Evolutionary conservation across 2,329 filamentous ascomycete genomes (phyloP), one percentile per base, ranked within the genome.

Genomic region (Penicillium sp.): DNA sequence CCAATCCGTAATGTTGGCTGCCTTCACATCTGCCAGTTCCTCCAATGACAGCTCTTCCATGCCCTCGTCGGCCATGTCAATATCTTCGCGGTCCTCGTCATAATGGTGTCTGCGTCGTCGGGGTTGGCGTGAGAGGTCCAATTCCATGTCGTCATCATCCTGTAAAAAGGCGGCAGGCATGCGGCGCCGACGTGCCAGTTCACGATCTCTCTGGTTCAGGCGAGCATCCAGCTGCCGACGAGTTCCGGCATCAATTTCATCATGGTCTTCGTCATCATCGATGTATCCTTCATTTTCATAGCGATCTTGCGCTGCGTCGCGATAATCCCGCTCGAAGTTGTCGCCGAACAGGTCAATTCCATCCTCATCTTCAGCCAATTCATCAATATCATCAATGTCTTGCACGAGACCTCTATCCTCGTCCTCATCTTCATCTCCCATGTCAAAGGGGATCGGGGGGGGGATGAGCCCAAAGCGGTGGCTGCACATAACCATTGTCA

Each of bases 21-120:
- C 92, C 75, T 99, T 99, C 63, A 97, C 89, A 73, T 99, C 94
- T 61, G 90, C 87, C 42, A 99, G 82, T 13, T 91, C 91, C 76
- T 97, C 93, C 0, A 97, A 84, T 1, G 93, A 93, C 21, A 99
- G 84, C 75, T 97, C 93, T 63, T 96, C 90, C 90, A 97, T 93
- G 63, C 96, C 92, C 70, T 97, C 91, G 48, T 89, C 90, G 58
- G 88, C 90, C 86, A 96, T 92, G 61, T 93, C 89, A 68, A 87
- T 82, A 65, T 96, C 93, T 64, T 97, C 93, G 13, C 89, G 87
- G 41, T 96, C 92, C 76, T 99, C 96, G 64, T 99, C 94, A 70
- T 97, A 99, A 66, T 89, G 86, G 75, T 94, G 90, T 66, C 94
- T 87, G 52, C 91, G 87, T 64, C 93, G 87, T 54, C 93, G 87